Evolutionary conservation across 176 grass and related monocot species (phyloP), one percentile per base, ranked within the genome.

Genomic region (Oryza australiensis): DNA sequence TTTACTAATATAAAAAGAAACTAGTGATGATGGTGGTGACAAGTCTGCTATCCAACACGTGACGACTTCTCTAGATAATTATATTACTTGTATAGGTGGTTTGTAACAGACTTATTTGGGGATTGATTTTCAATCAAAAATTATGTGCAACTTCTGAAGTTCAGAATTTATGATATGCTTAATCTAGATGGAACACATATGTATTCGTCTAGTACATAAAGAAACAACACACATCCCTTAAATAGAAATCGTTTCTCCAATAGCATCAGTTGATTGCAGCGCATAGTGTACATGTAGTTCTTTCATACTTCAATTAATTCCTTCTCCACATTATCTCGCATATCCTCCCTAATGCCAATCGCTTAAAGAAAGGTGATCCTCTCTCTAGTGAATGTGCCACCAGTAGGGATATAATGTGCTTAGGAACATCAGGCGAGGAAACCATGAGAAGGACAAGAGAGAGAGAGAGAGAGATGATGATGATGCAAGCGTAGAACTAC

Each of bases 381-480:
- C 48, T 20, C 9, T 20, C 16, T 20, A 53, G 15, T 20, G 1
- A 49, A 55, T 22, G 51, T 49, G 46, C 46, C 46, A 49, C 5
- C 46, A 16, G 14, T 49, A 49, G 46, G 3, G 4, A 48, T 49
- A 69, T n/a, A 15, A 46, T 26, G 74, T 59, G 68, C 20, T 60
- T 35, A 80, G 23, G 33, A 84, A 7, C 15, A 26, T 28, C 13
- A 9, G 69, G 33, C 9, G 22, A 34, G 26, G 11, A 41, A 71
- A 64, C 30, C 37, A 82, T 26, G 7, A 33, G 85, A 40, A 22
- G 10, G 26, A 67, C 3, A 43, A 72, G 67, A 35, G 9, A 78
- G 46, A 80, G 46, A 77, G 37, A 72, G 67, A 35, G 9, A 78
- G 46, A 80, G 46, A 77, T 35, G 1, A 45, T 45, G 42, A 86